Evolutionary conservation across 768 basidiomycete genomes (phyloP).

Genomic region (Rhodotorula kratochvilovae): DNA sequence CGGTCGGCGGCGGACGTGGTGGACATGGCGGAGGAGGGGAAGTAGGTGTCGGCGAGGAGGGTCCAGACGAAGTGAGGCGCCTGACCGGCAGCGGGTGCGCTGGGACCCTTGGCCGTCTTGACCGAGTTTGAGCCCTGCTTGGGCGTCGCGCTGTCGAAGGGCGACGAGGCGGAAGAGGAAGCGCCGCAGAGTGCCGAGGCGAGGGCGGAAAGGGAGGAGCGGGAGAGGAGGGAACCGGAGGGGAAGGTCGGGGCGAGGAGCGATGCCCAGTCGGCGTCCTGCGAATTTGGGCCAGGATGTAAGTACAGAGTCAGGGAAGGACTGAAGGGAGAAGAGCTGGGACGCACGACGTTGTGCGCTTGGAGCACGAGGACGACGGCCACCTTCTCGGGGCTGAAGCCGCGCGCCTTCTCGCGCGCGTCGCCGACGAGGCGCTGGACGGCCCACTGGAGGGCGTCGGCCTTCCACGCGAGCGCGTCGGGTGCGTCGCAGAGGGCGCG

Average conservation of each 20-base stretch:
- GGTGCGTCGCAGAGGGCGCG: constrained; percentile 4
- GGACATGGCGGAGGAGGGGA: constrained; percentile 49
- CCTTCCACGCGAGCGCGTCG: constrained; percentile 55
- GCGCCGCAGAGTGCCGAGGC: constrained; percentile 71
- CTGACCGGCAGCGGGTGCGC: constrained; percentile 60
- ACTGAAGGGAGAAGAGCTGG: neutral
- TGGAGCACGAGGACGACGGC: constrained; percentile 72
- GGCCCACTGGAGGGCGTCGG: constrained; percentile 53
- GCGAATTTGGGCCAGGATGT: neutral
- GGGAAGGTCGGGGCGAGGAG: constrained; percentile 60
- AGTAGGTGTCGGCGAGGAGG: constrained; percentile 68
- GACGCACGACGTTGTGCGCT: constrained; percentile 41
- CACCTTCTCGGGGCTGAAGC: constrained; percentile 85
- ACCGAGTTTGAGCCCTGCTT: constrained; percentile 37
- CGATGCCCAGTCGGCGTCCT: constrained; percentile 62
- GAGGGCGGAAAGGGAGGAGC: constrained; percentile 66
- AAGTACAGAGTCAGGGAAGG: neutral
- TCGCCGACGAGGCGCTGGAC: constrained; percentile 36
- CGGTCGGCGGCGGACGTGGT: constrained; percentile 44
- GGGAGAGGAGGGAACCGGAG: constrained; percentile 69
- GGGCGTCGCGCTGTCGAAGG: neutral
- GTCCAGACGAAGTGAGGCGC: constrained; percentile 84
- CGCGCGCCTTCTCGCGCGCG: constrained; percentile 50
- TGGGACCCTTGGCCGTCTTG: constrained; percentile 38
- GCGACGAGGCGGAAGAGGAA: constrained; percentile 2